Percentiles rank a stretch among this genome's conserved stretches.
phyloP scores from a whole-genome alignment of 192 early-diverging fungal genomes.

The Spinellus fusiger region DNA sequence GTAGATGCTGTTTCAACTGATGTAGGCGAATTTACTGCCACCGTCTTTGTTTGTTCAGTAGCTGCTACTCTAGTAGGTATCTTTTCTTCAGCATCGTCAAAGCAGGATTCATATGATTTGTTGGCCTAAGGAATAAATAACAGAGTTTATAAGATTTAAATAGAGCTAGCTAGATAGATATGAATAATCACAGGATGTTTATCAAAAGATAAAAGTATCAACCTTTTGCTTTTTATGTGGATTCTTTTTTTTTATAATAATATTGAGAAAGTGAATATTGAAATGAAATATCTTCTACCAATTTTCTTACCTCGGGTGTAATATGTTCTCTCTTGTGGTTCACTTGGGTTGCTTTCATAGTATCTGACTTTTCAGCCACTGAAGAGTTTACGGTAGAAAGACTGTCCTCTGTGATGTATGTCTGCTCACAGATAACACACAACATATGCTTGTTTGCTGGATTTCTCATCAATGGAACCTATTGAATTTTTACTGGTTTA shows the following conservation, averaged over 20 bases:
- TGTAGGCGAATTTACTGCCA: too few species aligned
- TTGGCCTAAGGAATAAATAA: neutral
- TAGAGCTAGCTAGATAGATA: too few species aligned
- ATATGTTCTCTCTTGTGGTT: too few species aligned
- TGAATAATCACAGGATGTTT: too few species aligned
- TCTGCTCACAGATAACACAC: slow-evolving; percentile 32
- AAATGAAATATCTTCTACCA: too few species aligned
- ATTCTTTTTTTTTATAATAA: neutral
- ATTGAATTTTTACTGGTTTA: neutral
- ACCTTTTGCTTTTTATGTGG: neutral
- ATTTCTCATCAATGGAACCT: slow-evolving; percentile 30
- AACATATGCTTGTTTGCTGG: slow-evolving; percentile 15
- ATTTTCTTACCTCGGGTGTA: too few species aligned
- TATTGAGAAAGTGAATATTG: neutral
- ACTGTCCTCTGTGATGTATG: slow-evolving; percentile 7
- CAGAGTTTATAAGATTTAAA: neutral
- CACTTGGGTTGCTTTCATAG: neutral
- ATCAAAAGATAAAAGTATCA: neutral
- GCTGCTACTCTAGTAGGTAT: neutral
- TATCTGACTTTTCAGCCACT: neutral
- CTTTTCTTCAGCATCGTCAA: neutral
- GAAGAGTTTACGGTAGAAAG: neutral
- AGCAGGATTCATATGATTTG: neutral
- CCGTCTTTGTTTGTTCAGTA: too few species aligned
- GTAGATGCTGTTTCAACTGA: neutral